Evolutionary conservation across 495 filamentous ascomycete species (phyloP).

Genomic region (Hyaloscypha finlandica): DNA sequence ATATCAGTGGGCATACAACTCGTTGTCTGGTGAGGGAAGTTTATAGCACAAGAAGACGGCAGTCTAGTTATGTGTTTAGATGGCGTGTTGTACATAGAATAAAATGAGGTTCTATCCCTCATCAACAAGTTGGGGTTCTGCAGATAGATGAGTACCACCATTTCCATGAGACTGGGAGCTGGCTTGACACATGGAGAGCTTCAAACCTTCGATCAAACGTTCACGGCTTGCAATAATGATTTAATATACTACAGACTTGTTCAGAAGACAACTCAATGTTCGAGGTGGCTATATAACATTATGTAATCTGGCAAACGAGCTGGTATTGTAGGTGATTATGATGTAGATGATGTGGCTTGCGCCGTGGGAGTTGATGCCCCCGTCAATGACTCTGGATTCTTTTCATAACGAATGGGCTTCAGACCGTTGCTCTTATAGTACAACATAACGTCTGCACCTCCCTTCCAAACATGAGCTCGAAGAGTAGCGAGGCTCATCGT

Average conservation of each 20-base stretch:
- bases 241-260: neutral
- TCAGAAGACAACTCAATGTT: neutral
- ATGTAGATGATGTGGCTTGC: neutral
- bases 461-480: constrained; percentile 88
- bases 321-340: neutral
- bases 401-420: constrained; percentile 44
- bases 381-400: constrained; percentile 11
- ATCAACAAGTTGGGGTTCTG: neutral
- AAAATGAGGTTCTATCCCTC: neutral
- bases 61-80: constrained; percentile 15
- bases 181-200: too few species aligned
- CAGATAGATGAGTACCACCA: too few species aligned
- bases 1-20: constrained; percentile 75
- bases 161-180: too few species aligned
- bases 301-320: neutral
- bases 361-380: constrained; percentile 3
- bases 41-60: neutral
- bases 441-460: constrained; percentile 83
- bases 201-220: too few species aligned
- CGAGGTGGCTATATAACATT: neutral
- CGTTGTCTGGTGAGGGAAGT: constrained; percentile 17
- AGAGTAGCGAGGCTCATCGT: constrained; percentile 93
- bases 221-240: too few species aligned
- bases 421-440: constrained; percentile 89
- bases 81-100: constrained; percentile 7